A percentile compares a stretch with the other conserved stretches of the same genome.
Evolutionary conservation across 2,329 filamentous ascomycete genomes (phyloP).

Genomic region (Alternaria angustiovoidea): DNA sequence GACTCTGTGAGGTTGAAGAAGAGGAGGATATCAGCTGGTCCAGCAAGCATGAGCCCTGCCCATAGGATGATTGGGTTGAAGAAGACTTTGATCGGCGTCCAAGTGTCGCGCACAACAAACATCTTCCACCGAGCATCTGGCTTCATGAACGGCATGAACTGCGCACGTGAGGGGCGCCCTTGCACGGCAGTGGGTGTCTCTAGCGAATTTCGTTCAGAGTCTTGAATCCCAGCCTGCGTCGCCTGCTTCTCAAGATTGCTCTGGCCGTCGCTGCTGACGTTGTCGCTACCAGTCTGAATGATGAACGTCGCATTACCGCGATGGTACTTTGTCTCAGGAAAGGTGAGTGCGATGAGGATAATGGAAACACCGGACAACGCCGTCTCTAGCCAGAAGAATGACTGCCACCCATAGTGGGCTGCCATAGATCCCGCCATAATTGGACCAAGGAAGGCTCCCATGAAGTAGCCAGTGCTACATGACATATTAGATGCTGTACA

Average conservation of each 20-base stretch:
- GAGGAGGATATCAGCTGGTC: slow-evolving; percentile 54
- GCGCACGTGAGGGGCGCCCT: slow-evolving; percentile 51
- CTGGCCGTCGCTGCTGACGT: slow-evolving; percentile 7
- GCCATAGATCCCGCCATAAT: slow-evolving; percentile 56
- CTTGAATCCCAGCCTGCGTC: slow-evolving; percentile 24
- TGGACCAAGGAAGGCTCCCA: slow-evolving; percentile 54
- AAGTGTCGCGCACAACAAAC: slow-evolving; percentile 53
- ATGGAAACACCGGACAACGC: slow-evolving; percentile 52
- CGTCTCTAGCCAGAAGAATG: slow-evolving; percentile 58
- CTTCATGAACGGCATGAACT: slow-evolving; percentile 50
- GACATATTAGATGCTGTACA: not conserved
- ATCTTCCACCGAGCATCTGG: slow-evolving; percentile 52
- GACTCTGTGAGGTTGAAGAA: slow-evolving; percentile 62
- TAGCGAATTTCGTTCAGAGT: slow-evolving; percentile 34
- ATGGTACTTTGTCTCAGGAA: slow-evolving; percentile 56
- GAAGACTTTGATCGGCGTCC: slow-evolving; percentile 54
- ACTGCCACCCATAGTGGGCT: slow-evolving; percentile 54
- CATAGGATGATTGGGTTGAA: slow-evolving; percentile 56
- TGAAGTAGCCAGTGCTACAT: slow-evolving; percentile 52
- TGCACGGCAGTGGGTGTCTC: slow-evolving; percentile 31
- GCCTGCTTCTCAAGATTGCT: slow-evolving; percentile 39
- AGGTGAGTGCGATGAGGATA: slow-evolving; percentile 51
- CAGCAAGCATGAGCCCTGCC: slow-evolving; percentile 47
- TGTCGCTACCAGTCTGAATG: not conserved
- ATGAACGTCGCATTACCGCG: slow-evolving; percentile 26